Base-by-base conservation (phyloP, 2,329 filamentous ascomycete species). In the Colletotrichum chrysophilum region DNA sequence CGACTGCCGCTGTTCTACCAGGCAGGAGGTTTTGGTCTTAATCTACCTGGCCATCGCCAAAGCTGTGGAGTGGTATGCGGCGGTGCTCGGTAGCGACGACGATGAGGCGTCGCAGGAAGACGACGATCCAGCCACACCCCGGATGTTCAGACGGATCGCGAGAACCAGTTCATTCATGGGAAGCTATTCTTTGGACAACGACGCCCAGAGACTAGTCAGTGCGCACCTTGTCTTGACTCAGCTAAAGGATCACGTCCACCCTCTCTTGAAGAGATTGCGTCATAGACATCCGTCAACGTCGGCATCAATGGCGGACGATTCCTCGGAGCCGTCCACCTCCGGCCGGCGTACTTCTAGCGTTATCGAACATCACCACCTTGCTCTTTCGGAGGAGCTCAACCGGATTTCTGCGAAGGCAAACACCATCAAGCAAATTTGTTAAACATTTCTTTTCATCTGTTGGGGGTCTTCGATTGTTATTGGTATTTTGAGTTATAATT, bases 201-300 rank as follows among this genome's bases (percentile, higher is more conserved):
- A 65, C n/a, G 36, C 68, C 10, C 68, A 70, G 58, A 61, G 68
- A 14, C 21, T 70, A 7, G 68, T 70, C 13, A 30, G 56, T 26
- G 68, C 68, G 28, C 68, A 70, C 38, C 21, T 70, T 2, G 68
- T 70, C 28, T 30, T 70, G n/a, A 70, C 68, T 13, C 68, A 70
- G n/a, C 58, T 70, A 4, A 43, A 43, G n/a, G 68, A 70, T 12
- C 28, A 70, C 28, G 68, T 70, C 28, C 56, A 70, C 60, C 68
- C 68, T 28, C 68, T 70, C 9, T n/a, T 65, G 32, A 70, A 70
- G 68, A 55, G 68, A 12, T 21, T 70, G 58, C 68, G 68, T 8
- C 28, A 70, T 18, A 65, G 58, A 61, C 68, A 70, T 12, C 68
- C 58, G 43, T 38, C 58, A 24, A 16, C 28, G 4, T 36, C 38